Conservation (phyloP, 768 basidiomycete species). For the Naganishia antarctica region DNA sequence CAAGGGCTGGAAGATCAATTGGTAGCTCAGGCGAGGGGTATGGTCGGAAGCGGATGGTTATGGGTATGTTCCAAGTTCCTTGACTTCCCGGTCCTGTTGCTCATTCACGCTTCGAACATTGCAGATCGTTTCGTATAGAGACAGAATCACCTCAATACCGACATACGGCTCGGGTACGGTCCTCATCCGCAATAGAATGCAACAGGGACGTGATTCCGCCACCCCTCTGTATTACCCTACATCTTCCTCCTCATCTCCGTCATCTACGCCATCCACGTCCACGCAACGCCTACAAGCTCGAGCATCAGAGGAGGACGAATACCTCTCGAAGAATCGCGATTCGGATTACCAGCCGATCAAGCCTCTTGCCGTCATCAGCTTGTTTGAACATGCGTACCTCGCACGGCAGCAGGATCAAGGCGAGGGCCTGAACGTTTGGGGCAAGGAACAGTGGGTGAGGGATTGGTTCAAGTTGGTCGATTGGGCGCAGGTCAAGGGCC, state of each 20-base stretch:
- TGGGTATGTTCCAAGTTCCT: conserved; percentile 40
- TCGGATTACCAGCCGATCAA: conserved; percentile 20
- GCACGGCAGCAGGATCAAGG: conserved; percentile 36
- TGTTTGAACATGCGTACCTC: conserved; percentile 46
- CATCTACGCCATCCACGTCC: conserved; percentile 34
- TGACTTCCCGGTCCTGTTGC: background rate
- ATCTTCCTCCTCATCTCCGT: conserved; percentile 64
- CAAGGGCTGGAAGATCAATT: conserved; percentile 37
- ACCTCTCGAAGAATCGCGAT: background rate
- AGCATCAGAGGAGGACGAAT: background rate
- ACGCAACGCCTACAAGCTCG: background rate
- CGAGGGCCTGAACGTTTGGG: conserved; percentile 29
- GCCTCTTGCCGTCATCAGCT: conserved; percentile 42
- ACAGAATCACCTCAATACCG: conserved; percentile 61
- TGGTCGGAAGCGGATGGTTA: conserved; percentile 45
- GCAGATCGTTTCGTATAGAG: conserved; percentile 63
- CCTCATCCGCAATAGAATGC: conserved; percentile 56
- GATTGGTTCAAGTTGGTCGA: conserved; percentile 45
- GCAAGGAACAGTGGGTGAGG: conserved; percentile 38
- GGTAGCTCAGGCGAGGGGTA: conserved; percentile 44
- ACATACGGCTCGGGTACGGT: conserved; percentile 87
- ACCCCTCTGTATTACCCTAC: conserved; percentile 60
- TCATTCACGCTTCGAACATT: background rate
- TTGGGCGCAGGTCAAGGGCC: conserved; percentile 32
- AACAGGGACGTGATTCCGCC: conserved; percentile 40